These are phyloP conservation scores for Gentiana dahurica DNA, from an alignment of 257 asterid species.

Conservation along the genomic window DNA sequence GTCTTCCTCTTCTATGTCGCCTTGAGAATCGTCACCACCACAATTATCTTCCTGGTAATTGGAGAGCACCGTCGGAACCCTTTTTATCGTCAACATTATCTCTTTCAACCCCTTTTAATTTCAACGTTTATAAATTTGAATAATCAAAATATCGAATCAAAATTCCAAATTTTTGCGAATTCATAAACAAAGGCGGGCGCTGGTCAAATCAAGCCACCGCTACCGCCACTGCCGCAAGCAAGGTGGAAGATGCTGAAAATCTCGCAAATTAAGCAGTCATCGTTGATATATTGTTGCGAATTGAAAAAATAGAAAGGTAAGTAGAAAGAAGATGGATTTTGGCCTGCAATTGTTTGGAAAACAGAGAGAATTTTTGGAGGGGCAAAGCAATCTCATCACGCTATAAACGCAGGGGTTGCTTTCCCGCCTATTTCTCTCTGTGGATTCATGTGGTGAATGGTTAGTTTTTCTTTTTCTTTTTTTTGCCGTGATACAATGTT, in stretches of 20 bases:
- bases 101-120: conserved; percentile 2
- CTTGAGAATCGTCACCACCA: conserved; percentile 12
- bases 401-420: conserved; percentile 7
- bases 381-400: too few species aligned
- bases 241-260: conserved; percentile 14
- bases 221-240: conserved; percentile 55
- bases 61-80: conserved; percentile 60
- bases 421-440: conserved; percentile 18
- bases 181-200: not conserved
- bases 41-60: conserved; percentile 46
- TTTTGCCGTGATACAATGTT: too few species aligned
- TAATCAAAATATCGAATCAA: not conserved
- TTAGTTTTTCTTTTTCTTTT: too few species aligned
- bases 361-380: too few species aligned
- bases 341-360: too few species aligned
- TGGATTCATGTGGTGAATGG: too few species aligned
- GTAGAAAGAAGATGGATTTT: not conserved
- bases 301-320: too few species aligned
- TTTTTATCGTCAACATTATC: conserved; percentile 52
- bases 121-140: not conserved
- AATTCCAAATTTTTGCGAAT: too few species aligned
- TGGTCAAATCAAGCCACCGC: not conserved
- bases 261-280: conserved; percentile 31
- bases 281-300: conserved; percentile 7
- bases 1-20: conserved; percentile 14